Evolutionary conservation across 1,139 yeast species (phyloP), one percentile per base, ranked within the genome.

Genomic region (Candida sp.): DNA sequence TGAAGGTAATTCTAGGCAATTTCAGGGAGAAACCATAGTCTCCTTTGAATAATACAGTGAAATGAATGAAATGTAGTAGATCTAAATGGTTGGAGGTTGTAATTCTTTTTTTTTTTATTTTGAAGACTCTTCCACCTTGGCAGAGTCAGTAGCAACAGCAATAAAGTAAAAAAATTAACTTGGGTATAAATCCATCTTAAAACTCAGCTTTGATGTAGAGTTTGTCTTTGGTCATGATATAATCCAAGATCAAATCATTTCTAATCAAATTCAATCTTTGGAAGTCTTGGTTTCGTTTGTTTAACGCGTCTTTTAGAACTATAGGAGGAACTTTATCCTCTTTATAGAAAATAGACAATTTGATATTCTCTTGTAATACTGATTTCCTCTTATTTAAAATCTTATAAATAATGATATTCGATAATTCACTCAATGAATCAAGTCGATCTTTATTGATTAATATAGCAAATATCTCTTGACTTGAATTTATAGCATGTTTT

Each of bases 401-500:
- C 40, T 57, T 54, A 44, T 48, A 52, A 30, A 56, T 43, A 12
- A 67, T 54, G 9, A 62, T 60, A 38, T 62, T 55, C 30, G 57
- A 50, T 33, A 68, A 54, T 43, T 67, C 69, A 39, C 58, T 47
- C 35, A 64, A 42, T 41, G 51, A 53, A 11, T 45, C 43, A 23
- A 66, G 53, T 45, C 53, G 56, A 41, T 63, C 67, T 44, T 66
- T 67, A 21, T 61, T 54, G 39, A 67, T 49, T 45, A 58, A 56
- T 9, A 67, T 43, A 0, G 59, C 54, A 9, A 60, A 47, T 9
- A 25, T 25, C 15, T 12, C 36, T n/a, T 34, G 21, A 34, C 22
- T 19, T 21, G 36, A 15, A 34, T 12, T 5, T 12, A 25, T 9
- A 25, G 29, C 6, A 25, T 25, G 29, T 25, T 25, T 25, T 9